These are phyloP conservation scores for Gossypium schwendimanii DNA, from an alignment of 441 rosid genomes.

Conservation along the genomic window DNA sequence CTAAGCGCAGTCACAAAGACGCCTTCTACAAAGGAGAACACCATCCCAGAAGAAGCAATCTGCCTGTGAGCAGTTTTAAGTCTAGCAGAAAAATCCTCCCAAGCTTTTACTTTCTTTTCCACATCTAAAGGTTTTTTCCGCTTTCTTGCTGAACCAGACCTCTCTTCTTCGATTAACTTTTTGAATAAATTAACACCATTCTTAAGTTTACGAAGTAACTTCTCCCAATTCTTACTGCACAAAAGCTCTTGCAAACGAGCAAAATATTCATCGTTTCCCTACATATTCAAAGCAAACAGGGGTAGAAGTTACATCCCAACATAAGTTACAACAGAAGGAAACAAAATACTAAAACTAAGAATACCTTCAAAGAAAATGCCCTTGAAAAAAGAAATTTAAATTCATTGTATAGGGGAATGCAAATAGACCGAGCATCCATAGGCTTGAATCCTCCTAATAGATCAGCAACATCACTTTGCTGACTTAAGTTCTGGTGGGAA, in stretches of 20 bases:
- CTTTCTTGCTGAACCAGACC: conserved; percentile 47
- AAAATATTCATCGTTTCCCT: conserved; percentile 46
- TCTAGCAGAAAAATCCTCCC: conserved; percentile 52
- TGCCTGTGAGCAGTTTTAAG: conserved; percentile 50
- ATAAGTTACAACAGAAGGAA: conserved; percentile 1
- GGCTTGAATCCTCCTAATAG: conserved; percentile 99
- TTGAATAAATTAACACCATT: conserved; percentile 32
- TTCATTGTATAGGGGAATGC: conserved; percentile 67
- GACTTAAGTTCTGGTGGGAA: conserved; percentile 71
- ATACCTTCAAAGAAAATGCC: conserved; percentile 46
- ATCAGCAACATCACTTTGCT: conserved; percentile 97
- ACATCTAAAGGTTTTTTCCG: conserved; percentile 58
- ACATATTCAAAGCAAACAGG: conserved; percentile 25
- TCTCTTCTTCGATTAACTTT: conserved; percentile 23
- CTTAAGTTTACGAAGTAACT: conserved; percentile 43
- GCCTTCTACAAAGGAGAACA: conserved; percentile 93
- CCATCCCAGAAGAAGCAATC: conserved; percentile 71
- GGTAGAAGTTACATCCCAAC: conserved; percentile 20
- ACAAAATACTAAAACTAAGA: conserved; percentile 11
- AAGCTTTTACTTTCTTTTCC: conserved; percentile 37
- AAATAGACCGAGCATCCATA: conserved; percentile 61
- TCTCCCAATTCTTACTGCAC: conserved; percentile 56
- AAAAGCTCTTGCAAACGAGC: conserved; percentile 39
- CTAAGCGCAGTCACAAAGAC: conserved; percentile 85
- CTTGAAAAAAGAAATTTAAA: conserved; percentile 55